Evolutionary conservation across 78 protist species (phyloP).

Genomic region (Dictyostelium brefeldianum): DNA sequence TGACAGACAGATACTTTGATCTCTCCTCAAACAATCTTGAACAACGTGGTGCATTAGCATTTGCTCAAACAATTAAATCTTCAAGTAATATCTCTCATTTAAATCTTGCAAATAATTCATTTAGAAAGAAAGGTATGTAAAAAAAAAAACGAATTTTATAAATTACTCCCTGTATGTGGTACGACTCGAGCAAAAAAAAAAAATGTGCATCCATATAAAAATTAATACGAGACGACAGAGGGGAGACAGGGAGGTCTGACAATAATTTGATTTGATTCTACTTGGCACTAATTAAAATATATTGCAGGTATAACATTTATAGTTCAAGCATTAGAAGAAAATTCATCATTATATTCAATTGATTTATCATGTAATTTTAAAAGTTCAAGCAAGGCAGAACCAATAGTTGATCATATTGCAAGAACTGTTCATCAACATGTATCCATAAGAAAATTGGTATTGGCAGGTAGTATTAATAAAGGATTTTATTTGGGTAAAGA

Average conservation of each 20-base stretch:
- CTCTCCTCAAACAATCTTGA: conserved; percentile 39
- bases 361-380: conserved; percentile 57
- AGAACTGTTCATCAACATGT: conserved; percentile 19
- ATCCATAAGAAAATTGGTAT: not conserved
- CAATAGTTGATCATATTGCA: conserved; percentile 59
- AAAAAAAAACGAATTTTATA: too few species aligned
- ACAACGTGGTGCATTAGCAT: conserved; percentile 19
- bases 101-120: conserved; percentile 19
- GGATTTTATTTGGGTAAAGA: conserved; percentile 71
- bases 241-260: too few species aligned
- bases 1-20: not conserved
- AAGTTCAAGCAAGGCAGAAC: conserved; percentile 22
- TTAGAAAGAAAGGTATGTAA: conserved; percentile 71
- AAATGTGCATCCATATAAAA: too few species aligned
- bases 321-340: conserved; percentile 61
- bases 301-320: conserved; percentile 45
- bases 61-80: conserved; percentile 40
- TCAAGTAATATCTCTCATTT: conserved; percentile 23
- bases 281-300: too few species aligned
- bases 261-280: too few species aligned
- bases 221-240: too few species aligned
- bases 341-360: conserved; percentile 25
- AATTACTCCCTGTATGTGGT: too few species aligned
- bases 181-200: too few species aligned
- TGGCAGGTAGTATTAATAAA: conserved; percentile 10